Evolutionary conservation across 202 grass and related monocot species (phyloP).

Genomic region (Cymbopogon flexuosus): DNA sequence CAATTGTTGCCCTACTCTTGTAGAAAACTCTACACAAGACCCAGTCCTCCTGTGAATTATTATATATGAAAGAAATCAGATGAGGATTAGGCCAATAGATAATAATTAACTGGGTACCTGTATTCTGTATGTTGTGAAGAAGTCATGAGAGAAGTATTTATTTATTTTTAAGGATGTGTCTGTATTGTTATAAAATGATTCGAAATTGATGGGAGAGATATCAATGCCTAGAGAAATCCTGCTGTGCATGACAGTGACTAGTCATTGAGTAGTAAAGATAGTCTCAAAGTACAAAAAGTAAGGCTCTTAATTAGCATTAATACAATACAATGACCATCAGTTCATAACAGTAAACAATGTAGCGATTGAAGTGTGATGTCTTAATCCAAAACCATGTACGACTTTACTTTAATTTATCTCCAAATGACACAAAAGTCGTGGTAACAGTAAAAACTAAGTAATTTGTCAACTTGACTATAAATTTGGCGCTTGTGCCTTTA

Average conservation of each 20-base stretch:
- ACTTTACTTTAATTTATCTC: neutral
- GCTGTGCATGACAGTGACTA: slow-evolving; percentile 25
- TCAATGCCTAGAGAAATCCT: slow-evolving; percentile 20
- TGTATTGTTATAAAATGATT: slow-evolving; percentile 31
- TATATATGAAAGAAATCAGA: neutral
- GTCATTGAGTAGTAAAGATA: slow-evolving; percentile 24
- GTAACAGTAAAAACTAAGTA: neutral
- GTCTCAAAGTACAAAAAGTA: slow-evolving; percentile 13
- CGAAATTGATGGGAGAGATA: neutral
- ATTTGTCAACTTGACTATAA: neutral
- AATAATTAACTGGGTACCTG: neutral
- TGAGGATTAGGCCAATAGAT: neutral
- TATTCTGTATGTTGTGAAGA: neutral
- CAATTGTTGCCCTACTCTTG: slow-evolving; percentile 59
- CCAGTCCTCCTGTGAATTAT: slow-evolving; percentile 72
- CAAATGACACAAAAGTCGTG: neutral
- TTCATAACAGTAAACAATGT: neutral
- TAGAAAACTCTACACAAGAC: slow-evolving; percentile 89
- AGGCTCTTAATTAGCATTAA: neutral
- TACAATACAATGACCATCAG: slow-evolving; percentile 17
- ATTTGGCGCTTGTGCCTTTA: neutral
- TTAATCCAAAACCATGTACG: slow-evolving; percentile 23
- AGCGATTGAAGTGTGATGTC: neutral
- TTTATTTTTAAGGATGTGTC: neutral
- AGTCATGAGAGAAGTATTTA: neutral